Percentiles rank a stretch among this genome's conserved stretches.
Evolutionary conservation across 768 basidiomycete genomes (phyloP).

Genomic region (Xerocomellus intermedius): DNA sequence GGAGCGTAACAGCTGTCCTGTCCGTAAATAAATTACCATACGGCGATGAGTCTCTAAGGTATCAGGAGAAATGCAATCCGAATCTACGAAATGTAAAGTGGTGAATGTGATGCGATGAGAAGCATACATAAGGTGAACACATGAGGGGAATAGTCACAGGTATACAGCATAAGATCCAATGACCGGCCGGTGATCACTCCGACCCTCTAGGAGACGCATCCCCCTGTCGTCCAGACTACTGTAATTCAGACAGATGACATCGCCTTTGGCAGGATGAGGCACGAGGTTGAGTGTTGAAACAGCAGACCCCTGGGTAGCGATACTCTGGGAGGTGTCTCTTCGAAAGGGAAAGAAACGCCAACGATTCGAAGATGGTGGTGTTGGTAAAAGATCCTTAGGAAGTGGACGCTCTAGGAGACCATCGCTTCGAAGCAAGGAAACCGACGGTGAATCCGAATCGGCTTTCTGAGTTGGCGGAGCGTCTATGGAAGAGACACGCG

Average conservation of each 20-base stretch:
- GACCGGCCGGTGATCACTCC: conserved; percentile 86
- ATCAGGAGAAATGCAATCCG: conserved; percentile 13
- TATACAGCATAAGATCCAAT: conserved; percentile 75
- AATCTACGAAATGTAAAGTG: background rate
- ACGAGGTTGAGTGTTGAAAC: conserved; percentile 18
- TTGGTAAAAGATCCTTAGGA: conserved; percentile 27
- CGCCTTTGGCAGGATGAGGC: conserved; percentile 52
- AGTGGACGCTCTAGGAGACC: conserved; percentile 25
- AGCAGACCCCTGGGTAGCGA: conserved; percentile 25
- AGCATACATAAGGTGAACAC: conserved; percentile 8
- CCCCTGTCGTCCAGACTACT: conserved; percentile 69
- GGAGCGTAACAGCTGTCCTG: conserved; percentile 5
- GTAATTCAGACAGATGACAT: conserved; percentile 71
- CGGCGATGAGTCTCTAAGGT: conserved; percentile 14
- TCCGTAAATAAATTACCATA: conserved; percentile 18
- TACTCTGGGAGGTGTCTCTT: conserved; percentile 35
- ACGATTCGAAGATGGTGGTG: conserved; percentile 31
- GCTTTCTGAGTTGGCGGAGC: conserved; percentile 2
- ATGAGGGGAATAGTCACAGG: conserved; percentile 36
- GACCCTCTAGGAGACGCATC: conserved; percentile 74
- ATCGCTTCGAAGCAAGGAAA: conserved; percentile 11
- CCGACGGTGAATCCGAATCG: conserved; percentile 11
- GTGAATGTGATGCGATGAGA: conserved; percentile 6
- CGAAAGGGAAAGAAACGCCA: conserved; percentile 56
- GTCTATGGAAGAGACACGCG: conserved; percentile 17